Evolutionary conservation across 2,329 filamentous ascomycete species (phyloP).

Genomic region (Tolypocladium tropicale): DNA sequence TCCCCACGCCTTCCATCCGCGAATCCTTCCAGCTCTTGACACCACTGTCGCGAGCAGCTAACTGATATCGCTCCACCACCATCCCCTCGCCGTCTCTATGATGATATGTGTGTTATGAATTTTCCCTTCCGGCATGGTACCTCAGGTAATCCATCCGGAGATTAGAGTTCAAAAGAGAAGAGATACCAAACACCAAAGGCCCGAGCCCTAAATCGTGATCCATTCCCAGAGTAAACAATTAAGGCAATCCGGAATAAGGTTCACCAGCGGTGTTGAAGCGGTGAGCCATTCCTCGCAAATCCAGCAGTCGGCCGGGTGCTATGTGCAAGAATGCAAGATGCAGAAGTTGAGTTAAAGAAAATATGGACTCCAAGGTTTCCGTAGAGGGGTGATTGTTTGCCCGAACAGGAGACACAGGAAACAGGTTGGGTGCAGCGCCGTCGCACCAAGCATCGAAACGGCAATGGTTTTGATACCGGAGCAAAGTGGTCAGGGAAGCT

Average conservation of each 20-base stretch:
- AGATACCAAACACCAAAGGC: neutral
- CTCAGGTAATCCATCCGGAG: neutral
- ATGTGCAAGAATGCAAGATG: slow-evolving; percentile 1
- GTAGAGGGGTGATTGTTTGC: neutral
- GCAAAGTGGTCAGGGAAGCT: neutral
- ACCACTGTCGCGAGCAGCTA: neutral
- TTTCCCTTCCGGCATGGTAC: neutral
- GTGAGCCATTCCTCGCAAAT: neutral
- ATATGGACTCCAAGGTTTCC: neutral
- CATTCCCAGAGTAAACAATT: neutral
- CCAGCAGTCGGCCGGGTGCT: neutral
- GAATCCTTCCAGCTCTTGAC: neutral
- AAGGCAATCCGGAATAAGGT: neutral
- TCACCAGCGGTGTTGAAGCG: slow-evolving; percentile 1
- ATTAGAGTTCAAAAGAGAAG: neutral
- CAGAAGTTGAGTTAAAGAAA: neutral
- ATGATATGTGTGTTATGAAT: neutral
- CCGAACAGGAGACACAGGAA: neutral
- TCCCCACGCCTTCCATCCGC: neutral
- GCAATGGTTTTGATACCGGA: neutral
- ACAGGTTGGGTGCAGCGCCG: neutral
- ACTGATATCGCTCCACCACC: neutral
- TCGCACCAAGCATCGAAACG: neutral
- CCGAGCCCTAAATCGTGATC: neutral
- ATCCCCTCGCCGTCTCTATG: neutral